Percentiles rank a stretch among this genome's conserved stretches.
phyloP scores from a whole-genome alignment of 441 rosid species.

The Mallotus repandus region DNA sequence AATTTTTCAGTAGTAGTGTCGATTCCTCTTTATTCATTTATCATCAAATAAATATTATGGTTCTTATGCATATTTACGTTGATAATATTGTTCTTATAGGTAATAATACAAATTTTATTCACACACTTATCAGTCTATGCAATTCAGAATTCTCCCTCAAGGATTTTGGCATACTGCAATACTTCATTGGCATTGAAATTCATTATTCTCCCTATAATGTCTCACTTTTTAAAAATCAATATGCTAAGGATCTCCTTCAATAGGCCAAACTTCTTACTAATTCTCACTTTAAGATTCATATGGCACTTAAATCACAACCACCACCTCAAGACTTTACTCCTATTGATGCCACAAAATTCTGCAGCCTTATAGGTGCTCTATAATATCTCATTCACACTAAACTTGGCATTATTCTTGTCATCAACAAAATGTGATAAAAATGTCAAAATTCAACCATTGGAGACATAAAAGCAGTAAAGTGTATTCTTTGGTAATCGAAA shows the following conservation, averaged over 20 bases:
- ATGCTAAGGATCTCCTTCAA: not conserved
- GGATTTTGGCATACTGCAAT: no score
- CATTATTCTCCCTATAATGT: not conserved
- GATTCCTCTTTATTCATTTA: no score
- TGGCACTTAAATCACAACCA: not conserved
- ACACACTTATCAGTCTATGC: no score
- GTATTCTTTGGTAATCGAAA: no score
- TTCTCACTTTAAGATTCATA: not conserved
- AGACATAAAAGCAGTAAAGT: no score
- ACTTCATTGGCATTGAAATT: no score
- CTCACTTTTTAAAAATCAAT: not conserved
- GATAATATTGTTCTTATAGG: not conserved
- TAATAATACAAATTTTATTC: not conserved
- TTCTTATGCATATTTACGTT: not conserved
- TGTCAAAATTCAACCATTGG: no score
- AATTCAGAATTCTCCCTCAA: no score
- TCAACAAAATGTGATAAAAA: no score
- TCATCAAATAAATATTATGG: no score
- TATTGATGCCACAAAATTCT: not conserved
- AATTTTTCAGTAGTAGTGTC: no score
- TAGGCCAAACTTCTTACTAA: not conserved
- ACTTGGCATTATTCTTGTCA: not conserved
- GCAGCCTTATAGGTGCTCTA: not conserved
- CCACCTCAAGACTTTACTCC: not conserved
- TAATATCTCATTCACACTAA: not conserved